Evolutionary conservation across 495 filamentous ascomycete species (phyloP), one percentile per base, ranked within the genome.

Genomic region (Penicillium fimorum): DNA sequence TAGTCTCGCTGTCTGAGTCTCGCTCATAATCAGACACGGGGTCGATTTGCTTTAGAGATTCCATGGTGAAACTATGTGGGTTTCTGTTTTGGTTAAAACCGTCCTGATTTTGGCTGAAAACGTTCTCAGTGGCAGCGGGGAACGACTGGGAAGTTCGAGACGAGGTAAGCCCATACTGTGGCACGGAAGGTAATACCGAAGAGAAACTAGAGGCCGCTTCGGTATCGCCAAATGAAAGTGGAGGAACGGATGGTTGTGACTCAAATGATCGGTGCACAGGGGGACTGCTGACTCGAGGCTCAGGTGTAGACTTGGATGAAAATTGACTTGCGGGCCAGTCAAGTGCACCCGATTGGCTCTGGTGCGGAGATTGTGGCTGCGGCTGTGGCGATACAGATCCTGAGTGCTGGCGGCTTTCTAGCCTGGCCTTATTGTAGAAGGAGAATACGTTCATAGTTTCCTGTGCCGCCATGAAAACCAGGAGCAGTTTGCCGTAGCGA

Each of bases 1-100:
- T 65, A 10, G 76, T 76, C 57, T 76, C 76, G 24, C 59, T 68
- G 35, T 78, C 76, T 4, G 76, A 78, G 45, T 78, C 76, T 41
- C 59, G 65, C 25, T 76, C 75, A n/a, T 71, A 69, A 43, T 76
- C 71, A 1, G 69, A 75, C 0, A 41, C 51, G 24, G 70, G 64
- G 3, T 76, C 72, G 22, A 65, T 63, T 22, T 55, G 62, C 51
- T 67, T 73, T 40, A 76, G 59, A 32, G 64, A 68, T 29, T 69
- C 63, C 61, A 75, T 60, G 3, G 67, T 77, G 56, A 75, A 74
- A 56, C 72, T 73, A 50, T 72, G 70, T 4, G 63, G 61, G 37
- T 67, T 57, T 8, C 57, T 56, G 32, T 62, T 50, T 22, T 63
- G 53, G 33, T 56, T 58, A 10, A 52, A 52, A n/a, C 25, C 2